Evolutionary conservation across 140 eudicot species (phyloP), one percentile per base, ranked within the genome.

Genomic region (Ambrosia hybrid): DNA sequence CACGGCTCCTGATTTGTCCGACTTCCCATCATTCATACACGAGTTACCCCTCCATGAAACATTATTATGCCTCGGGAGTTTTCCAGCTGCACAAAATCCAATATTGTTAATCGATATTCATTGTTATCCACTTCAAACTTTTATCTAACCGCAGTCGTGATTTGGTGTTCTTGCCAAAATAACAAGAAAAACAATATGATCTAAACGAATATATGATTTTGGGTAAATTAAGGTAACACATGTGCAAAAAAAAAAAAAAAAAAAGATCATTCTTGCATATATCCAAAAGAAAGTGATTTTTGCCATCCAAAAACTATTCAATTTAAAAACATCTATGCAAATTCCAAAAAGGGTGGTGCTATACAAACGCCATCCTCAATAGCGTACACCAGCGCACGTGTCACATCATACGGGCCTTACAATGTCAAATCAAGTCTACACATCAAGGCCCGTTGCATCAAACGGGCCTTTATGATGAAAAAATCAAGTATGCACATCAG

Each of bases 41-140:
- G 99, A 93, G 86, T 84, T 83, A 46, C 99, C 99, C 75, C 99
- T 88, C 99, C 99, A 93, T 5, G 94, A 82, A 2, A 93, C 96
- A 65, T 93, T 93, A 71, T 93, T 93, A 81, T 93, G 94, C 85
- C 78, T 90, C 0, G 99, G 94, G 8, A 93, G 84, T 71, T 74
- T 90, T 69, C 99, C 99, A 70, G 99, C 99, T 93, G 85, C 74
- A 65, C 13, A 43, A 8, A 52, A 17, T 11, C 51, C 12, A 16
- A 12, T 64, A 55, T 9, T 58, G 16, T 64, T 15, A 70, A 46
- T 41, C 36, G 10, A 6, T 3, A 38, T 39, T 64, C 51, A 37
- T 1, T 38, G 33, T 64, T 14, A 37, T 14, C 12, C 41, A 4
- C 33, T 63, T 63, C 51, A 51, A 73, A 49, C 8, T 26, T 34